Evolutionary conservation across 768 basidiomycete species (phyloP), one percentile per base, ranked within the genome.

Genomic region (Boletellus emodensis): DNA sequence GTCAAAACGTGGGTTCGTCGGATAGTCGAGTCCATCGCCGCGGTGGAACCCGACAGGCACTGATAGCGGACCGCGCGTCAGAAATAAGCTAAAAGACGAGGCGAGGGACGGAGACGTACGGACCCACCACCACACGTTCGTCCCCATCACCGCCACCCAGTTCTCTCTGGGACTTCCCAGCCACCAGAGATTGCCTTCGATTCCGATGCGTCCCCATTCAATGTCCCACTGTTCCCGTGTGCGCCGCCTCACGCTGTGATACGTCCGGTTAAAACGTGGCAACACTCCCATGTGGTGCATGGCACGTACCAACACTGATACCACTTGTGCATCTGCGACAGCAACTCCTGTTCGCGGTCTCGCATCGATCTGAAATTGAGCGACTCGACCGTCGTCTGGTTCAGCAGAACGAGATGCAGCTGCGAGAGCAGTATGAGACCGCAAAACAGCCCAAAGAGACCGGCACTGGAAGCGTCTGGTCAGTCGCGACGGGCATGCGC

Each of bases 141-240:
- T 67, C 9, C 94, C 94, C 91, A 97, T 95, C 39, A 87, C 84
- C 43, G 81, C 79, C 57, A 79, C 77, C 93, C 93, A 96, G 56
- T 84, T 85, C 38, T 69, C 72, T 43, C 73, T 65, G 40, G 58
- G 52, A 55, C 75, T 79, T 24, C 88, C 94, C 33, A 81, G 68
- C 83, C 86, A 90, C 94, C 94, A 97, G 7, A 94, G 67, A 62
- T 93, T 84, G 0, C 87, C 92, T 61, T 94, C 94, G 28, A 74
- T 80, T 7, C 76, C 72, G 1, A 88, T 72, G 26, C 74, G 68
- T 0, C 94, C 94, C 88, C 90, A 97, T 59, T 94, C 92, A 22
- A 70, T 68, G 55, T 91, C 82, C 85, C 89, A 94, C 39, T 73
- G 66, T 33, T 61, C 66, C 38, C 61, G 63, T 15, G 73, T 78